Evolutionary conservation across 208 protist species (phyloP).

Genomic region (Acanthamoeba lenticulata): DNA sequence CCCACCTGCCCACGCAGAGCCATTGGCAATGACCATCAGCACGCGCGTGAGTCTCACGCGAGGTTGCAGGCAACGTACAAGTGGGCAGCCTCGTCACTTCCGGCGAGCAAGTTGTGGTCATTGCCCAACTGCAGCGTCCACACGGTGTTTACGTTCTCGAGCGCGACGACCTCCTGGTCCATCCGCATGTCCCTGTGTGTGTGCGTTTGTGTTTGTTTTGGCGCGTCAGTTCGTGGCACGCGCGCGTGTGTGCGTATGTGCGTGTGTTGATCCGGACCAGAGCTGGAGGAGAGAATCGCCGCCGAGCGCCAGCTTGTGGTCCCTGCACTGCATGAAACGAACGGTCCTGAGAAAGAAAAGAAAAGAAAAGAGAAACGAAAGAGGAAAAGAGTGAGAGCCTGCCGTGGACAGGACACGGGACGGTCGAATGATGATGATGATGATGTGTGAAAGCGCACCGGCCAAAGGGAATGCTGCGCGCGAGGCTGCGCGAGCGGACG

Average conservation of each 20-base stretch:
- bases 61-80: background rate
- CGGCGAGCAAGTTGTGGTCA: background rate
- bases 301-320: background rate
- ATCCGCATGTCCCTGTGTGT: background rate
- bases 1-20: no score
- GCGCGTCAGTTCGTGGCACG: no score
- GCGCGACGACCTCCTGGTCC: background rate
- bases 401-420: background rate
- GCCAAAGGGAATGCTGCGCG: background rate
- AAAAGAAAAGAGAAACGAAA: background rate
- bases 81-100: background rate
- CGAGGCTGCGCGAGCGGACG: background rate
- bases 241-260: no score
- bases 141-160: background rate
- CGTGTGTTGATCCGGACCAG: background rate
- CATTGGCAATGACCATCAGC: no score
- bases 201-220: background rate
- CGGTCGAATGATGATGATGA: no score
- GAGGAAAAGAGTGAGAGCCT: background rate
- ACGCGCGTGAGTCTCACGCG: background rate
- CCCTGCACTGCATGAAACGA: background rate
- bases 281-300: background rate
- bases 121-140: background rate
- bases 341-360: background rate
- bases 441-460: background rate